These are phyloP conservation scores for Rhytidhysteron rufulum DNA, from an alignment of 2,329 filamentous ascomycete genomes.

Conservation along the genomic window DNA sequence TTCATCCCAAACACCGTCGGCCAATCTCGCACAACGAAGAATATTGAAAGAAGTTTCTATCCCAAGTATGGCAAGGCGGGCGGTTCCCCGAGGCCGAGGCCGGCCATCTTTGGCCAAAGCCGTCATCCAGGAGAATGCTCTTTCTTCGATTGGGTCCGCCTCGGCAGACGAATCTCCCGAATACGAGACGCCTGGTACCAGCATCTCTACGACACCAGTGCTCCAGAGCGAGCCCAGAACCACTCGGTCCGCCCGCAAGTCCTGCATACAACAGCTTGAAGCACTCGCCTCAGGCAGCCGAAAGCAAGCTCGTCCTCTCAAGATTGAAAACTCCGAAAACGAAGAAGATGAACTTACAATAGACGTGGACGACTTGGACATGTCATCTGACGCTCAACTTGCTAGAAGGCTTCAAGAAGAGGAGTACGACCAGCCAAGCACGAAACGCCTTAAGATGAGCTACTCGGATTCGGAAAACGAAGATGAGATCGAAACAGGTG, in stretches of 20 bases:
- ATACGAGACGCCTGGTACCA: constrained; percentile 62
- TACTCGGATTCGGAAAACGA: constrained; percentile 9
- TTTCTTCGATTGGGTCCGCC: constrained; percentile 24
- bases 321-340: constrained; percentile 23
- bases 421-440: constrained; percentile 40
- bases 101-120: neutral
- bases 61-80: constrained; percentile 16
- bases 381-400: constrained; percentile 48
- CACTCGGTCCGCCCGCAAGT: constrained; percentile 16
- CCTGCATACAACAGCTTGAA: constrained; percentile 17
- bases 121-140: constrained; percentile 10
- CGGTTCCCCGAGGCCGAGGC: too few relatives aligned
- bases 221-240: constrained; percentile 30
- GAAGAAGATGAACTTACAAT: constrained; percentile 19
- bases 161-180: constrained; percentile 41
- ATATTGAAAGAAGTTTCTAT: constrained; percentile 32
- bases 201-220: constrained; percentile 53
- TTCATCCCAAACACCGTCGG: too few relatives aligned
- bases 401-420: constrained; percentile 57
- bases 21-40: constrained; percentile 15
- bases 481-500: constrained; percentile 16
- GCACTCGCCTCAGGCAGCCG: constrained; percentile 15
- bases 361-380: constrained; percentile 31
- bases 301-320: constrained; percentile 21
- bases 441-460: constrained; percentile 35